phyloP scores from a whole-genome alignment of 768 basidiomycete species.

The Dioszegia hungarica region DNA sequence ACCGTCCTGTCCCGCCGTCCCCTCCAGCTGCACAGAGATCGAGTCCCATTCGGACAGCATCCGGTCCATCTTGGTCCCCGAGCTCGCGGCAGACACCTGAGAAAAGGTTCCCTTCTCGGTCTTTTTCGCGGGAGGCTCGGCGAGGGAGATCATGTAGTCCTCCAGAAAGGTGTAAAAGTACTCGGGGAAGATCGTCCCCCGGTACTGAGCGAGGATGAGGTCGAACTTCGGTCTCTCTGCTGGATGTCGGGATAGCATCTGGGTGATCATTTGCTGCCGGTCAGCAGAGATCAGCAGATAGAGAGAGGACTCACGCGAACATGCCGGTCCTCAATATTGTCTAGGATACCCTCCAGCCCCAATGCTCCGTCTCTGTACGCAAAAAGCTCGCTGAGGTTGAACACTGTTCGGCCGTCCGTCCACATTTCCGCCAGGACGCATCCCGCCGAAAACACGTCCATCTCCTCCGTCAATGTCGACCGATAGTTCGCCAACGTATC shows the following conservation, averaged over 20 bases:
- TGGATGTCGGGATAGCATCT: conserved; percentile 84
- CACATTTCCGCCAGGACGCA: conserved; percentile 96
- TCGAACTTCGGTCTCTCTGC: conserved; percentile 73
- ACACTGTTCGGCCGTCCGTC: conserved; percentile 85
- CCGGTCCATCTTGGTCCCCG: conserved; percentile 63
- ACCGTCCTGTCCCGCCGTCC: conserved; percentile 21
- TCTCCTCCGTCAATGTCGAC: conserved; percentile 70
- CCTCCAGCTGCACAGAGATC: conserved; percentile 27
- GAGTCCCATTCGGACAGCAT: conserved; percentile 74
- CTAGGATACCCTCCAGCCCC: conserved; percentile 66
- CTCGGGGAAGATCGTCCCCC: conserved; percentile 80
- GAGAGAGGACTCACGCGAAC: conserved; percentile 63
- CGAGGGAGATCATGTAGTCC: conserved; percentile 70
- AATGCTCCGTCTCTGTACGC: conserved; percentile 86
- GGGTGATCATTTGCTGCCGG: conserved; percentile 70
- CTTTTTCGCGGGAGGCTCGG: conserved; percentile 44
- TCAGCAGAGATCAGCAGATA: conserved; percentile 15
- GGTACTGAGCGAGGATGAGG: conserved; percentile 65
- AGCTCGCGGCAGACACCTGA: conserved; percentile 20
- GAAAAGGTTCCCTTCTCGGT: conserved; percentile 41
- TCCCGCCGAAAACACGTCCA: conserved; percentile 95
- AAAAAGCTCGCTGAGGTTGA: conserved; percentile 90
- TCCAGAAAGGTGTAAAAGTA: conserved; percentile 92
- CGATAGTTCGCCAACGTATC: conserved; percentile 1
- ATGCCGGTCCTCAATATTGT: conserved; percentile 70